Evolutionary conservation across 176 grass and related monocot genomes (phyloP), one percentile per base, ranked within the genome.

Genomic region (Triticum dicoccoides): DNA sequence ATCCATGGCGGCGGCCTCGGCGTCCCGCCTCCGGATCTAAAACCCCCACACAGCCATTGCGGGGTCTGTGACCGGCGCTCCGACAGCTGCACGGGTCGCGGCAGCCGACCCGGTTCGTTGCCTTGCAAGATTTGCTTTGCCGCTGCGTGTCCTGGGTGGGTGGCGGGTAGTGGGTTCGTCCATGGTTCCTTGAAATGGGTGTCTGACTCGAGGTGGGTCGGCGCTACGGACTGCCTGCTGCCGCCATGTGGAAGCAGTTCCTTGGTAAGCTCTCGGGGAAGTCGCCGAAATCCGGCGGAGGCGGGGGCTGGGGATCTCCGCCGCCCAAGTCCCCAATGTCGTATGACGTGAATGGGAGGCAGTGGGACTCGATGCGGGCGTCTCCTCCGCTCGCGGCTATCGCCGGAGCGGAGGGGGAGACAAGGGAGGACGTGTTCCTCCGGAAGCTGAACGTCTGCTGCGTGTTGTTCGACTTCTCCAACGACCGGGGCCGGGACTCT

Each of bases 191-290:
- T 87, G 80, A 91, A 87, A 84, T 74, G 75, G 75, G 66, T 47
- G 83, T 14, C 82, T 86, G 18, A 98, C 83, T 66, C 84, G 8
- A 80, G 71, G 73, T 44, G 9, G 41, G 41, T 73, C 75, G 54
- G 74, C 47, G 30, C 84, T 56, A 72, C 83, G 20, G 59, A 30
- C 9, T 49, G 69, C 38, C 35, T 33, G 47, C 34, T n/a, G 83
- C 87, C 68, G 88, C 74, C 54, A 98, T 98, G 96, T 98, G 93
- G 96, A 98, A 94, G 90, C 91, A 95, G 47, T 92, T 98, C 65
- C 88, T 98, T 2, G 88, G 93, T 59, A 98, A 98, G 89, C 89
- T 95, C 82, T 89, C 90, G 59, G 86, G 91, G 56, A 98, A 95
- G 87, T 86, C 93, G 42, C 74, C 76, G 6, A 98, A 95, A 88